These are phyloP conservation scores for Datisca glomerata DNA, from an alignment of 306 rosid genomes.

Conservation along the genomic window DNA sequence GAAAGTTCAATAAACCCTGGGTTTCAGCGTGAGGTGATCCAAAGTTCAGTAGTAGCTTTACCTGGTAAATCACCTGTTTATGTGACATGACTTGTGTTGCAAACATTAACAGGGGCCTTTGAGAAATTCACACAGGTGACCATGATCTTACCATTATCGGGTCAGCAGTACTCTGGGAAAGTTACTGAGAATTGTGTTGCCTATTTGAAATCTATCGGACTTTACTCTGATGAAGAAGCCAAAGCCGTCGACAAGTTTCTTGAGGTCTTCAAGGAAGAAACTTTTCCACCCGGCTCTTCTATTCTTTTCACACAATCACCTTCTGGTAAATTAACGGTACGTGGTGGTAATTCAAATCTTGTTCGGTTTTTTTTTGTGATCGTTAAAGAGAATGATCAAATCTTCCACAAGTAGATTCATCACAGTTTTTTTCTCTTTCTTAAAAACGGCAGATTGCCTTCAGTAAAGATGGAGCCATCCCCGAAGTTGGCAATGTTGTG, in stretches of 20 bases:
- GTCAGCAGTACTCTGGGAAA: slow-evolving; percentile 43
- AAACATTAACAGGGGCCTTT: slow-evolving; percentile 46
- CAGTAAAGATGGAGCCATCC: slow-evolving; percentile 46
- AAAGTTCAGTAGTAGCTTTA: no score
- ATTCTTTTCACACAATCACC: slow-evolving; percentile 54
- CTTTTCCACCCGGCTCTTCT: slow-evolving; percentile 52
- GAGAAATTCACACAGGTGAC: slow-evolving; percentile 52
- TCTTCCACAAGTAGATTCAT: not conserved
- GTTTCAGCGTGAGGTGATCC: no score
- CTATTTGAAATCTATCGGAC: slow-evolving; percentile 49
- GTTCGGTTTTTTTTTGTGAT: not conserved
- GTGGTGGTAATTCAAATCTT: slow-evolving; percentile 4
- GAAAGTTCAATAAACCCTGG: no score
- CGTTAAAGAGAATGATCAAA: not conserved
- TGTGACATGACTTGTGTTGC: no score
- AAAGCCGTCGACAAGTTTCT: slow-evolving; percentile 41
- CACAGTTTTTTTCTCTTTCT: not conserved
- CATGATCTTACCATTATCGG: slow-evolving; percentile 33
- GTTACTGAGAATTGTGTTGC: slow-evolving; percentile 56
- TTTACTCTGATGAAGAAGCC: slow-evolving; percentile 55
- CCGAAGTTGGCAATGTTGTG: slow-evolving; percentile 19
- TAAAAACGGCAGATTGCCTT: slow-evolving; percentile 44
- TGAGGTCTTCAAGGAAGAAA: slow-evolving; percentile 32
- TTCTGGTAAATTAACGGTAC: slow-evolving; percentile 39
- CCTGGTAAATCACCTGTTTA: no score